phyloP scores from a whole-genome alignment of 345 rosid species.

The Capsella bursapastoris region DNA sequence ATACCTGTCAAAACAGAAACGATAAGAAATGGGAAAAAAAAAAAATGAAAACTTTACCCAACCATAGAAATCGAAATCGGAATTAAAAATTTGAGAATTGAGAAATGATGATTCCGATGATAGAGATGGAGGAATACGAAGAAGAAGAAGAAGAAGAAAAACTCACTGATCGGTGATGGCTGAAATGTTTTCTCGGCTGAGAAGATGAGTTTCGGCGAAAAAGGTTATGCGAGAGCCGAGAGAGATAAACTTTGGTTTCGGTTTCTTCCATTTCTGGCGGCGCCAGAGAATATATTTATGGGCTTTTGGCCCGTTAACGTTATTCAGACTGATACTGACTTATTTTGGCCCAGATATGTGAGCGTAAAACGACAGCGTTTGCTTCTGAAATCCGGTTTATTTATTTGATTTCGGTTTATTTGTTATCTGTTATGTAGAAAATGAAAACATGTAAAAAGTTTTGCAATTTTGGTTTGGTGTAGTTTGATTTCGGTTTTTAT shows the following conservation, averaged over 20 bases:
- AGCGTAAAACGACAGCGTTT: background rate
- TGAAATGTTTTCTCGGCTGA: conserved; percentile 15
- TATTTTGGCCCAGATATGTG: background rate
- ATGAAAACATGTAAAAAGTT: background rate
- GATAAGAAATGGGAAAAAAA: background rate
- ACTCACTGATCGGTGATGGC: conserved; percentile 41
- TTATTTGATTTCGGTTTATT: background rate
- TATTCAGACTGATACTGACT: background rate
- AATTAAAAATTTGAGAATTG: too few species aligned
- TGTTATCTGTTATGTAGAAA: background rate
- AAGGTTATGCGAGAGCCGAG: conserved; percentile 21
- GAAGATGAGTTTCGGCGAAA: conserved; percentile 32
- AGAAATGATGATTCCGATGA: background rate
- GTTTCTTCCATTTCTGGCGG: conserved; percentile 34
- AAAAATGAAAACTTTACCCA: background rate
- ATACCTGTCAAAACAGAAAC: background rate
- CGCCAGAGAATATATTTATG: conserved; percentile 24
- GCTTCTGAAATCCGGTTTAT: background rate
- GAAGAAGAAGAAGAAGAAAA: background rate
- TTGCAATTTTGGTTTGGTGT: background rate
- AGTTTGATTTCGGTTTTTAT: background rate
- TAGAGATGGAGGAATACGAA: background rate
- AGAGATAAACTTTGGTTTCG: conserved; percentile 24
- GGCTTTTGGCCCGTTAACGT: conserved; percentile 21
- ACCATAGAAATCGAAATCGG: too few species aligned